Percentiles rank a stretch among this genome's conserved stretches.
These are phyloP conservation scores for Cryptococcus sp. DNA, from an alignment of 1,284 basidiomycete species.

Conservation along the genomic window DNA sequence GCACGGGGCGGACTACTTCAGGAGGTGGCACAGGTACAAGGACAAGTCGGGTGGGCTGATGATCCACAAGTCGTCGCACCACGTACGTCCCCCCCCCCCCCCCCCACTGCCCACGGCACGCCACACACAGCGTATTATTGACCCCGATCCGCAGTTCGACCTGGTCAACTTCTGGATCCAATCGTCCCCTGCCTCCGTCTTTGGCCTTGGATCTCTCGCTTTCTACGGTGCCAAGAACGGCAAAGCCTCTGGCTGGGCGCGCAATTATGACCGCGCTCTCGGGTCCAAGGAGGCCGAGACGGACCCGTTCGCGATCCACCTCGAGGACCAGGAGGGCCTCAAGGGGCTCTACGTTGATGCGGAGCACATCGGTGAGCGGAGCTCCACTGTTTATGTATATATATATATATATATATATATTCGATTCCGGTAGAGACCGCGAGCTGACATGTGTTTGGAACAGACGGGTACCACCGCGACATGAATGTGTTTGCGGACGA, in stretches of 20 bases:
- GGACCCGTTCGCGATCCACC: constrained; percentile 57
- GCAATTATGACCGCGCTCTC: constrained; percentile 53
- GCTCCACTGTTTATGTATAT: too few species aligned
- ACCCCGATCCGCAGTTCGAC: constrained; percentile 29
- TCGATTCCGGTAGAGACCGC: neutral
- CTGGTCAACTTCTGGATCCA: constrained; percentile 59
- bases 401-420: too few species aligned
- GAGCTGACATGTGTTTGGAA: neutral
- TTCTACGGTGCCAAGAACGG: constrained; percentile 57
- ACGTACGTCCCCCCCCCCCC: constrained; percentile 30
- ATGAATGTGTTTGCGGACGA: constrained; percentile 55
- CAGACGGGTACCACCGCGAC: constrained; percentile 46
- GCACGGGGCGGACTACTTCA: constrained; percentile 60
- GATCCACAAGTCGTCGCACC: constrained; percentile 59
- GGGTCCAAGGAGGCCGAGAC: constrained; percentile 52
- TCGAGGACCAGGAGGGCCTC: constrained; percentile 54
- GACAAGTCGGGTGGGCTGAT: constrained; percentile 55
- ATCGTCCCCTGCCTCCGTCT: constrained; percentile 55
- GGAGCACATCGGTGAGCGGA: constrained; percentile 54
- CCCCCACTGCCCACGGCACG: neutral
- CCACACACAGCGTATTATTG: neutral
- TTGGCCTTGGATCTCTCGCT: constrained; percentile 55
- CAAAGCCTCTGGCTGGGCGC: constrained; percentile 56
- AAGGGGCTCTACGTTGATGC: constrained; percentile 53
- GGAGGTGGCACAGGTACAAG: constrained; percentile 58